phyloP scores from a whole-genome alignment of 108 stramenopile genomes.

The Pseudonitzschia multiseries region DNA sequence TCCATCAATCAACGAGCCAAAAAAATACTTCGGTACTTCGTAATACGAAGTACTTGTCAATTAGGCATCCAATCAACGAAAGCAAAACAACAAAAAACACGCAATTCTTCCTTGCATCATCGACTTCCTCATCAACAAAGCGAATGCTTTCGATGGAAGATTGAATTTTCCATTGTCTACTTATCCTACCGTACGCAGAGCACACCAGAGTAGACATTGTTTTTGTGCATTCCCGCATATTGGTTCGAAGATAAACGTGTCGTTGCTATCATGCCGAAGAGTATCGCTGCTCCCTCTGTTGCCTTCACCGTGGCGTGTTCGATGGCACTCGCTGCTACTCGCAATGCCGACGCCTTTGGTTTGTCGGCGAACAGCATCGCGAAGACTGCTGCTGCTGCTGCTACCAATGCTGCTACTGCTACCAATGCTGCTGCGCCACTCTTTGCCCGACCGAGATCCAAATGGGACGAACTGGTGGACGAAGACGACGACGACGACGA shows the following conservation, averaged over 20 bases:
- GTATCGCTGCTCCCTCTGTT: too few relatives aligned
- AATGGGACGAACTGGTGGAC: constrained; percentile 65
- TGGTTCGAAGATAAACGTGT: too few relatives aligned
- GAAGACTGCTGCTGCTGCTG: not conserved
- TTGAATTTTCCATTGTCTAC: not conserved
- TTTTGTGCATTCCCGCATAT: too few relatives aligned
- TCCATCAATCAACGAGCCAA: not conserved
- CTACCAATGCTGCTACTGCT: not conserved
- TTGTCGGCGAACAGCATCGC: not conserved
- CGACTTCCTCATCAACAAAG: not conserved
- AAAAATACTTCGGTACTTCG: not conserved
- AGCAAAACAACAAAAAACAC: not conserved
- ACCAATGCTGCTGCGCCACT: not conserved
- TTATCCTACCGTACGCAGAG: too few relatives aligned
- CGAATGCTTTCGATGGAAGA: not conserved
- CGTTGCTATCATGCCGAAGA: too few relatives aligned
- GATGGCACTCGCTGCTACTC: not conserved
- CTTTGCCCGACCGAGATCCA: constrained; percentile 26
- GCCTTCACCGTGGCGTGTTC: not conserved
- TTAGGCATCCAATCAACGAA: not conserved
- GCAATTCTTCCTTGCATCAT: not conserved
- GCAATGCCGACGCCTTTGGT: too few relatives aligned
- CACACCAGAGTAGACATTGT: too few relatives aligned
- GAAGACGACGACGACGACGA: constrained; percentile 53
- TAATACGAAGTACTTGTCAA: too few relatives aligned